Evolutionary conservation across 805 yeast species (phyloP).

Genomic region (Priceomyces melissophilus): DNA sequence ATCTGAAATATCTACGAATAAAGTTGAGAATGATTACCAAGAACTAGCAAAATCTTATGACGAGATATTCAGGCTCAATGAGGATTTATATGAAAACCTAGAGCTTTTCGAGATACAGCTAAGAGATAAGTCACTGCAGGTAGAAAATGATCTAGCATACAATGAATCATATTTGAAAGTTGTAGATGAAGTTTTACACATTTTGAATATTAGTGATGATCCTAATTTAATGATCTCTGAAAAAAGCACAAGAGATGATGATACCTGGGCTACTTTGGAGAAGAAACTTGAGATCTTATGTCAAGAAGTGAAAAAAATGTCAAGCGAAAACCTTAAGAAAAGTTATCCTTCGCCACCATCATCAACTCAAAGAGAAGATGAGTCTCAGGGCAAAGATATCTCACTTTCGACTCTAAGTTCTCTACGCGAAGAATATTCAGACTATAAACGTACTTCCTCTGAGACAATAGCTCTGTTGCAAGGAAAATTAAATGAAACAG

Average conservation of each 20-base stretch:
- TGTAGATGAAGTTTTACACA: conserved; percentile 18
- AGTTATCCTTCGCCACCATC: conserved; percentile 13
- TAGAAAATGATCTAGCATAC: conserved; percentile 11
- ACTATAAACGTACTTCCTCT: conserved; percentile 17
- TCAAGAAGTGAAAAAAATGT: conserved; percentile 10
- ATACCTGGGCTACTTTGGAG: background rate
- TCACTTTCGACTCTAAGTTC: conserved; percentile 20
- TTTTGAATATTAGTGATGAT: conserved; percentile 4
- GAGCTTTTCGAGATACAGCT: conserved; percentile 33
- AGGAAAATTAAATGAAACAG: conserved; percentile 21
- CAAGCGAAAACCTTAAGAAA: conserved; percentile 4
- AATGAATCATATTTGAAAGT: conserved; percentile 13
- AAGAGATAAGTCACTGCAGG: conserved; percentile 22
- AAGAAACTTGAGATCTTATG: background rate
- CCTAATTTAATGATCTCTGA: no score
- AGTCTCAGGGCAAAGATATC: conserved; percentile 16
- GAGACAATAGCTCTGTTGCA: conserved; percentile 19
- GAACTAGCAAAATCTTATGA: conserved; percentile 25
- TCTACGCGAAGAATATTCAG: conserved; percentile 17
- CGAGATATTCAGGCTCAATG: conserved; percentile 33
- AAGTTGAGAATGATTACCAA: conserved; percentile 10
- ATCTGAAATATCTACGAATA: no score
- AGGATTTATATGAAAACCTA: conserved; percentile 35
- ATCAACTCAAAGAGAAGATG: conserved; percentile 6
- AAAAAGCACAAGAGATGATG: no score